Conservation (phyloP, 2,329 filamentous ascomycete species). For the Fusarium illudens region DNA sequence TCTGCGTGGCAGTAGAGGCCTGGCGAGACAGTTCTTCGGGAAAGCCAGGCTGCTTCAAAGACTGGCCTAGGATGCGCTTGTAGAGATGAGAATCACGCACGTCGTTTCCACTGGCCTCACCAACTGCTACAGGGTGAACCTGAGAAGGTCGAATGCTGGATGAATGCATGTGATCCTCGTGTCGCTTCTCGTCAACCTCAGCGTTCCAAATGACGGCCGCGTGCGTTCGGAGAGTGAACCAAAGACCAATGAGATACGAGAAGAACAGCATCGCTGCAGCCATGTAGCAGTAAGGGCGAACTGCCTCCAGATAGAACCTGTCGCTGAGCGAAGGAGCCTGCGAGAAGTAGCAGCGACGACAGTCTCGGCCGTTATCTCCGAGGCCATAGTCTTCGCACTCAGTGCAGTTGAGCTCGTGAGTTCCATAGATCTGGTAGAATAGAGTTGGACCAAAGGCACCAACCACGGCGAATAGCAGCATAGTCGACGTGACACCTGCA, state of each 20-base stretch:
- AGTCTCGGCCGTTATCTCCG: conserved; percentile 69
- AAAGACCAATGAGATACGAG: conserved; percentile 91
- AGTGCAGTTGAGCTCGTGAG: conserved; percentile 90
- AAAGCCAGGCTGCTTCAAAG: conserved; percentile 83
- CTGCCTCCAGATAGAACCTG: conserved; percentile 87
- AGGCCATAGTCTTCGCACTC: conserved; percentile 61
- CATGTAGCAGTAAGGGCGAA: conserved; percentile 92
- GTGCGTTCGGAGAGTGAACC: conserved; percentile 95
- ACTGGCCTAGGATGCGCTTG: conserved; percentile 91
- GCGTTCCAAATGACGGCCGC: conserved; percentile 97
- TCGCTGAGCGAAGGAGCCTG: conserved; percentile 86
- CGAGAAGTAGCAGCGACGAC: conserved; percentile 92
- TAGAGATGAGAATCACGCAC: conserved; percentile 90
- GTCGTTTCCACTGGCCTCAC: conserved; percentile 65
- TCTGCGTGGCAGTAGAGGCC: conserved; percentile 48
- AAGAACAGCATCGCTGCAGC: conserved; percentile 86
- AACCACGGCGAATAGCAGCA: conserved; percentile 96
- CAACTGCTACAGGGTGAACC: conserved; percentile 44
- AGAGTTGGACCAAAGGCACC: conserved; percentile 94
- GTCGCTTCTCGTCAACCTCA: conserved; percentile 80
- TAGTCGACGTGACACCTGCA: conserved; percentile 95
- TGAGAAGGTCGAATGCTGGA: conserved; percentile 49
- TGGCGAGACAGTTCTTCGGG: conserved; percentile 56
- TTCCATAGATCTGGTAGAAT: conserved; percentile 99
- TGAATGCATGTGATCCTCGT: conserved; percentile 59